A percentile compares a stretch with the other conserved stretches of the same genome.
Evolutionary conservation across 176 grass and related monocot genomes (phyloP).

Genomic region (Pontederia paniculata): DNA sequence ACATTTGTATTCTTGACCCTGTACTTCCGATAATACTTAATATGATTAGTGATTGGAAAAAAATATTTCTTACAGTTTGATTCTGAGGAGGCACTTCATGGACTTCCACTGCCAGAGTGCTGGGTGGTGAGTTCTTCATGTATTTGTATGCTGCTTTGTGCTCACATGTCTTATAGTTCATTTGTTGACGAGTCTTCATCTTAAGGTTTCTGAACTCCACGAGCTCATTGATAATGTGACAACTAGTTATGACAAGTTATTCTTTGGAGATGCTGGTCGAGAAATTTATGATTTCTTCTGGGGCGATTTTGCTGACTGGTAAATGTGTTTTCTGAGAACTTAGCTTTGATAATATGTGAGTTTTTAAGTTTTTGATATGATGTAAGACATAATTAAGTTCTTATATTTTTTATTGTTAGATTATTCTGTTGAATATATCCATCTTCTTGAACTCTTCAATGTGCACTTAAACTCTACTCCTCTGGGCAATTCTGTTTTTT

Average conservation of each 20-base stretch:
- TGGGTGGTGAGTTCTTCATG: conserved; percentile 70
- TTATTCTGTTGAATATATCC: too few relatives aligned
- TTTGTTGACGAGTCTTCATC: conserved; percentile 22
- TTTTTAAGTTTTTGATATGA: too few relatives aligned
- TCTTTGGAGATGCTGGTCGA: conserved; percentile 93
- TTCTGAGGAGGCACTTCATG: conserved; percentile 53
- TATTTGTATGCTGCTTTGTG: conserved; percentile 22
- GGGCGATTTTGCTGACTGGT: conserved; percentile 98
- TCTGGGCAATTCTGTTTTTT: too few relatives aligned
- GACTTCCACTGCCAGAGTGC: conserved; percentile 73
- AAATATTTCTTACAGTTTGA: conserved; percentile 47
- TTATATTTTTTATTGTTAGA: too few relatives aligned
- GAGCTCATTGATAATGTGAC: conserved; percentile 74
- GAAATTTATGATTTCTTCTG: conserved; percentile 99
- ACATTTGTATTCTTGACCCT: not conserved
- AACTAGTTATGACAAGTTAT: conserved; percentile 91
- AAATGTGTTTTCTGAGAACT: conserved; percentile 18
- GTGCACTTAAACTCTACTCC: too few relatives aligned
- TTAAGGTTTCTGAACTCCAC: conserved; percentile 86
- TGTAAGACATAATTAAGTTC: too few relatives aligned
- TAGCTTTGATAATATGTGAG: too few relatives aligned
- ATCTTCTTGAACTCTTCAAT: not conserved
- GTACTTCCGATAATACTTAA: conserved; percentile 19
- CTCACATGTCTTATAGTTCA: conserved; percentile 12
- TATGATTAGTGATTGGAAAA: conserved; percentile 18